Evolutionary conservation across 257 asterid species (phyloP).

Genomic region (Nicotiana tomentosiformis): DNA sequence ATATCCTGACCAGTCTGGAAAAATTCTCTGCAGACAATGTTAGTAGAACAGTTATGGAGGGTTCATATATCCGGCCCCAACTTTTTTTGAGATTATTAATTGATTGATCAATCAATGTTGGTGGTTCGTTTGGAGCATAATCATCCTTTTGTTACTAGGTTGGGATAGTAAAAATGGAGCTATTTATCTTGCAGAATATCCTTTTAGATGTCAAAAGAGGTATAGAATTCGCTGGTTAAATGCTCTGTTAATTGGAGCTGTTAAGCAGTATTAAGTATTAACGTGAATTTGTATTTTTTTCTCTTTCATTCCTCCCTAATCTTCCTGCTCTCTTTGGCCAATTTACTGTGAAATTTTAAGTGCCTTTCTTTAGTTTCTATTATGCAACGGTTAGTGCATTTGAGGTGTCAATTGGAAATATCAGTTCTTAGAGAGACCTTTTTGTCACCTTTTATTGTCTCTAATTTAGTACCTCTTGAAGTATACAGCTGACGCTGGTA

Average conservation of each 20-base stretch:
- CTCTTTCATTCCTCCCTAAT: neutral
- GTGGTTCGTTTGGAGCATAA: neutral
- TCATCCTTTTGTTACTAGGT: neutral
- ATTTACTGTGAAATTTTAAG: neutral
- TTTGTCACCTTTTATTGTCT: neutral
- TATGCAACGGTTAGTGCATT: neutral
- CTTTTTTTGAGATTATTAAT: neutral
- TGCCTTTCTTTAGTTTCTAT: neutral
- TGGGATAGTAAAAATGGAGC: neutral
- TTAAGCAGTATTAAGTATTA: neutral
- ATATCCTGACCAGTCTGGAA: neutral
- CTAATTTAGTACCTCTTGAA: conserved; percentile 13
- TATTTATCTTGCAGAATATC: neutral
- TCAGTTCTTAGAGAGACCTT: neutral
- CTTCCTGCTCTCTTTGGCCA: neutral
- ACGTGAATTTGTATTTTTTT: neutral
- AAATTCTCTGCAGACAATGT: neutral
- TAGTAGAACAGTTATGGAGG: neutral
- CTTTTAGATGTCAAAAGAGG: neutral
- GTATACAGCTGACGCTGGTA: conserved; percentile 74
- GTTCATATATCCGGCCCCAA: neutral
- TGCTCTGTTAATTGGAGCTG: neutral
- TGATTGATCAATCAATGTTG: neutral
- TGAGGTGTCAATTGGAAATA: neutral
- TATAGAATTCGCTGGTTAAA: neutral